Base-by-base conservation (phyloP, 176 grass and related monocot species). In the Avena sativa region DNA sequence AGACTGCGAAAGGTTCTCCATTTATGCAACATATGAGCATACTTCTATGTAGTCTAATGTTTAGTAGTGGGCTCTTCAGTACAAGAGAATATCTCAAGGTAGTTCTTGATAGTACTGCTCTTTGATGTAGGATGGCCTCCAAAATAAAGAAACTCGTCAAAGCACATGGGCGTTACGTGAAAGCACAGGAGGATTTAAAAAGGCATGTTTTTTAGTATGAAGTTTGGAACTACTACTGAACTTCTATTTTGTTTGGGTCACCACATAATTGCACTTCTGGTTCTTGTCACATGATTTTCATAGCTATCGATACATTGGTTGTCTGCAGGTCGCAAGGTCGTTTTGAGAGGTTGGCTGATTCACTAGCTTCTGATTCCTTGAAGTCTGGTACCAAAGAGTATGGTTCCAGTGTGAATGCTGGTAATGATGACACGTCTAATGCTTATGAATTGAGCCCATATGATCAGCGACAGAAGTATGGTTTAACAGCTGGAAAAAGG, bases 181-280 rank as follows among this genome's bases (percentile, higher is more conserved):
- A 94, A 87, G 92, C 92, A 60, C 86, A 87, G n/a, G 92, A 92
- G 6, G 92, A 92, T 78, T 89, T 92, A 78, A 97, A 94, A 88
- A 94, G 95, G 95, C 69, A 72, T n/a, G 88, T 92, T 84, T 84
- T 43, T 12, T 71, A n/a, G 57, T 88, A 71, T 15, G 16, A 36
- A 16, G 26, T 34, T 84, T 21, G 87, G 19, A 79, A 73, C 70
- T 71, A 20, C 63, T 50, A 17, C 16, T 80, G 49, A 69, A 6
- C 30, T 67, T 80, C 1, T 51, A 8, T 89, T 51, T 87, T 10
- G 20, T 57, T 44, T 83, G 74, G 59, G 68, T 68, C 14, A 86
- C 3, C 30, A 71, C 70, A 78, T 65, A 55, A 46, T 52, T 68
- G 13, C 49, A 55, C 12, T 71, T 19, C 32, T 46, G 61, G 16